Evolutionary conservation across 192 early-diverging fungal genomes (phyloP).

Genomic region (Coemansia sp.): DNA sequence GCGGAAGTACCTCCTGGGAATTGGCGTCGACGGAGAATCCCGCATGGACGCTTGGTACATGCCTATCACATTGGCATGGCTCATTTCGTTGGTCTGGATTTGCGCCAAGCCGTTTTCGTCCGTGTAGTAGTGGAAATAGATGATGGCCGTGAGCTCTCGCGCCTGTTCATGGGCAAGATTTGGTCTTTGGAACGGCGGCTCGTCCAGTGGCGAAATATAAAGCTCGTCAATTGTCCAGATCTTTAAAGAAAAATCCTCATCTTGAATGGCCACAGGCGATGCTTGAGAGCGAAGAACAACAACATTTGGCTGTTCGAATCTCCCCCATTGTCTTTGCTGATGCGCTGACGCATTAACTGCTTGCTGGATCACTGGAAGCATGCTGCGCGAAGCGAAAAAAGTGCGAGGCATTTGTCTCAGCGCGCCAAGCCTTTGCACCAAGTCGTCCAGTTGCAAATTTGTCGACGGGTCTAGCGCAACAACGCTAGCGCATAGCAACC

Average conservation of each 20-base stretch:
- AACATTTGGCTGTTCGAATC: background rate
- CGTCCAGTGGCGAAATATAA: background rate
- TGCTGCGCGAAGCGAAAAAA: background rate
- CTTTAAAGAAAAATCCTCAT: background rate
- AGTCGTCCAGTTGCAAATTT: background rate
- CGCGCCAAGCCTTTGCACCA: background rate
- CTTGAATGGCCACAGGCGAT: background rate
- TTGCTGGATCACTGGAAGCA: background rate
- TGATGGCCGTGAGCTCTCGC: constrained; percentile 1
- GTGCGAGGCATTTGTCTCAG: background rate
- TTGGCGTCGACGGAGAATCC: background rate
- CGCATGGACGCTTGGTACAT: background rate
- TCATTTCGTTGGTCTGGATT: background rate
- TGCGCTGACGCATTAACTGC: background rate
- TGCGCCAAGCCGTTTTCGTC: background rate
- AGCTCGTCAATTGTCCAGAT: background rate
- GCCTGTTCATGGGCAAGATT: background rate
- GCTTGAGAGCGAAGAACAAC: background rate
- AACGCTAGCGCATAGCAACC: constrained; percentile 24
- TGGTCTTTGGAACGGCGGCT: background rate
- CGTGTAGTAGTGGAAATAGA: background rate
- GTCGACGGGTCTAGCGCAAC: constrained; percentile 23
- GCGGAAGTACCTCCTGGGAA: background rate
- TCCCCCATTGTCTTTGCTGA: background rate
- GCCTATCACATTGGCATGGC: background rate